Conservation (phyloP, 345 rosid genomes). For the Reutealis trisperma region DNA sequence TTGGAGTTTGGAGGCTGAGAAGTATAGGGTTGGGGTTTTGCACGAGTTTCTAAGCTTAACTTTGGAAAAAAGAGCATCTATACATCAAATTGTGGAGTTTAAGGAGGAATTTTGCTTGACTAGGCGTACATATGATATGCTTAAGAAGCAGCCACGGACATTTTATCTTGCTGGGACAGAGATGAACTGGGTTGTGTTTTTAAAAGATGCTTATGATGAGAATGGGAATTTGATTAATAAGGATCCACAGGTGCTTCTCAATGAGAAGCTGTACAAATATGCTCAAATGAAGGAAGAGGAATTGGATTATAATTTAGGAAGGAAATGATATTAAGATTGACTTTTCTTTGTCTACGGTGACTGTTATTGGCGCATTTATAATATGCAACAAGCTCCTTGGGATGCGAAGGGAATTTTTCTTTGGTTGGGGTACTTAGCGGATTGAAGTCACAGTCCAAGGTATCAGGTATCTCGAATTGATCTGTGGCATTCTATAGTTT, state of each 20-base stretch:
- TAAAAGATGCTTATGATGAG: constrained; percentile 63
- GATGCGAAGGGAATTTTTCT: neutral
- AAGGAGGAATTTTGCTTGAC: constrained; percentile 92
- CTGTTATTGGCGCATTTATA: neutral
- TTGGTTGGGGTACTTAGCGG: neutral
- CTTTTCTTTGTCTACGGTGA: neutral
- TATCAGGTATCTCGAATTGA: neutral
- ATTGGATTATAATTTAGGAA: constrained; percentile 7
- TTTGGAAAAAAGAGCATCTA: constrained; percentile 80
- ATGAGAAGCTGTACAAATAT: constrained; percentile 56
- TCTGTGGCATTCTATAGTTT: neutral
- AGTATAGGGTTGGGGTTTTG: constrained; percentile 73
- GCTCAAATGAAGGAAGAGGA: constrained; percentile 55
- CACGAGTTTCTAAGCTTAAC: constrained; percentile 93
- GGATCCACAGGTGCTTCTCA: constrained; percentile 77
- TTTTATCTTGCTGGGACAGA: constrained; percentile 92
- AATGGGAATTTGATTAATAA: constrained; percentile 57
- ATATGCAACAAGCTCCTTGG: neutral
- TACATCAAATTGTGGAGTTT: constrained; percentile 90
- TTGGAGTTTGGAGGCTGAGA: constrained; percentile 91
- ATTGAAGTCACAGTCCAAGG: neutral
- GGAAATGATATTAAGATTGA: constrained; percentile 14
- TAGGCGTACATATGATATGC: constrained; percentile 78
- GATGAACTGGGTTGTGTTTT: constrained; percentile 90
- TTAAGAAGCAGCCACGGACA: constrained; percentile 65